A percentile compares a stretch with the other conserved stretches of the same genome.
Conservation (phyloP, 75 land plant genomes). For the Pinus albicaulis region DNA sequence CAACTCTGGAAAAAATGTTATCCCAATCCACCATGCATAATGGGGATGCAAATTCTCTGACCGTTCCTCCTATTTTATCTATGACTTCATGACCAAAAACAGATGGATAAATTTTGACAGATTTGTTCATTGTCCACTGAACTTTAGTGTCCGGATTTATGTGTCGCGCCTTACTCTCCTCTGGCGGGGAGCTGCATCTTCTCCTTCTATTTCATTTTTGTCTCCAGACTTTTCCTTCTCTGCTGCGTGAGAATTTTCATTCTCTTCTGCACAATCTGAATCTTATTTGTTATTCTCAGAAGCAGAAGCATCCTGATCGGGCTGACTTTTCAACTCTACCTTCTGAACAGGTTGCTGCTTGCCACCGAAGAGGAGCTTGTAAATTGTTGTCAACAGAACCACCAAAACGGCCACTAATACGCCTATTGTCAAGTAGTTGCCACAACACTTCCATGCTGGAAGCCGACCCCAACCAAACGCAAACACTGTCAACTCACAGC, state of each 20-base stretch:
- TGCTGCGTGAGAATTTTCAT: slow-evolving; percentile 13
- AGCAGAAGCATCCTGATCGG: slow-evolving; percentile 3
- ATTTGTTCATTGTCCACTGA: no score
- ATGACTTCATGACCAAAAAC: no score
- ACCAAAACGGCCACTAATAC: slow-evolving; percentile 46
- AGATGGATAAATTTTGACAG: no score
- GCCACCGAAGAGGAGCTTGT: slow-evolving; percentile 57
- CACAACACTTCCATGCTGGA: no score
- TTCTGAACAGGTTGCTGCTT: slow-evolving; percentile 26
- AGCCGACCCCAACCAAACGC: no score
- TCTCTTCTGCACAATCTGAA: slow-evolving; percentile 27
- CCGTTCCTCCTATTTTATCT: no score
- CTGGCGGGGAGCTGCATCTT: slow-evolving; percentile 33
- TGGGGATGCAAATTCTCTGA: no score
- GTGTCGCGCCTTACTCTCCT: slow-evolving; percentile 46
- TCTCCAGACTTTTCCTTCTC: slow-evolving; percentile 2
- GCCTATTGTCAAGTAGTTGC: slow-evolving; percentile 69
- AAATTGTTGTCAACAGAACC: slow-evolving; percentile 38
- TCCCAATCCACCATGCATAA: no score
- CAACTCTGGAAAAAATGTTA: no score
- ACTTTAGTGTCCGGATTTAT: slow-evolving; percentile 4
- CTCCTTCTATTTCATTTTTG: slow-evolving; percentile 11
- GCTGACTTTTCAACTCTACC: not conserved
- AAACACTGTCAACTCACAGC: no score
- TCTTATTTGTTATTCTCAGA: slow-evolving; percentile 6